These are phyloP conservation scores for Entomophthora muscae DNA, from an alignment of 371 early-diverging fungal genomes.

Conservation along the genomic window DNA sequence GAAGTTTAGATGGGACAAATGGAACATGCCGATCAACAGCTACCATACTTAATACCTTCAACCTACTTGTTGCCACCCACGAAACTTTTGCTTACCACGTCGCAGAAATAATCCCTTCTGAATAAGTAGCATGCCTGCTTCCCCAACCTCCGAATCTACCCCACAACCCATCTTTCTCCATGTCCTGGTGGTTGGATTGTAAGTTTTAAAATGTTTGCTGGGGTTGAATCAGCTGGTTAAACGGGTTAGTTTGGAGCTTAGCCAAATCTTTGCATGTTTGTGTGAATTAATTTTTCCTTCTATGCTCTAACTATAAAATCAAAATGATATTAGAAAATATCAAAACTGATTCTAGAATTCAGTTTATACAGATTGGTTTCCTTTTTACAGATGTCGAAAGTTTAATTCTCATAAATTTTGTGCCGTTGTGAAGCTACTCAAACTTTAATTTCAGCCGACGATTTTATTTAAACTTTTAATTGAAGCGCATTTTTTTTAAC, in stretches of 20 bases:
- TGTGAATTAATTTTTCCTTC: not conserved
- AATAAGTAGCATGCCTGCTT: no score
- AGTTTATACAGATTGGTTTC: not conserved
- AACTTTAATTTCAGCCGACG: no score
- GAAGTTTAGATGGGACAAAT: no score
- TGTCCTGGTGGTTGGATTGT: conserved; percentile 5
- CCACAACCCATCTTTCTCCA: conserved; percentile 1
- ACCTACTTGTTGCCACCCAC: no score
- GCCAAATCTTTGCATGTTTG: not conserved
- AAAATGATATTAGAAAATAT: not conserved
- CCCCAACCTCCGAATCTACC: no score
- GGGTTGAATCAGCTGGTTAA: no score
- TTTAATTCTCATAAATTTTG: not conserved
- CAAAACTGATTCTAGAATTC: not conserved
- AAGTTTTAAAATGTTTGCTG: no score
- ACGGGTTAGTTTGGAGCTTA: not conserved
- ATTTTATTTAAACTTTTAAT: not conserved
- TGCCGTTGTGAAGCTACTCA: no score
- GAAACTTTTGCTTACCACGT: no score
- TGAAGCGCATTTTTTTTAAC: not conserved
- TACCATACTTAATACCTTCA: no score
- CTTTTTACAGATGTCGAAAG: not conserved
- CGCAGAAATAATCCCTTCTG: no score
- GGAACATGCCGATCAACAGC: no score
- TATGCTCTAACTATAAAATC: not conserved